Evolutionary conservation across 192 early-diverging fungal genomes (phyloP), one percentile per base, ranked within the genome.

Genomic region (Obelidium mucronatum): DNA sequence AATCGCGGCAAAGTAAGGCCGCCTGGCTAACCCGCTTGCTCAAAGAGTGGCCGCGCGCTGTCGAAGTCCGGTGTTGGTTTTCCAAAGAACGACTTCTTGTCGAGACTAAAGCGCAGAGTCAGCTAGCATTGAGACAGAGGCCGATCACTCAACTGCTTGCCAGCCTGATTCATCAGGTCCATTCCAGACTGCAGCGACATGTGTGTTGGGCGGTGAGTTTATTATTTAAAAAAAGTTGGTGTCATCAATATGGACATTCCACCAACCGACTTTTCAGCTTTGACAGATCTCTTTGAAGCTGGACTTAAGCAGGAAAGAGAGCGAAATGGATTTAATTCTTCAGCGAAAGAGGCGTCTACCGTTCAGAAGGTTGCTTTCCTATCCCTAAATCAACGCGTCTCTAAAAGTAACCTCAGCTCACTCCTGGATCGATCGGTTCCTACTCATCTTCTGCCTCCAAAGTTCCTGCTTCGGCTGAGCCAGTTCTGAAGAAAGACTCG

Each of bases 11-110:
- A n/a, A n/a, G n/a, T n/a, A n/a, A n/a, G n/a, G n/a, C n/a, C n/a
- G n/a, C n/a, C n/a, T n/a, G n/a, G n/a, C n/a, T n/a, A 93, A 92
- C 93, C n/a, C 75, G 93, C 93, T 75, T 85, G 85, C 73, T 93
- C 91, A 61, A 90, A 94, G 74, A 82, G 82, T 53, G 89, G 85
- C 15, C 84, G 88, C 42, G 92, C 92, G 37, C 87, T 76, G 75
- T 94, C 93, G 91, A 89, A 93, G 74, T 94, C 93, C 37, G 93
- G 93, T 48, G 91, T 93, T 67, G 84, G 80, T 80, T 85, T 81
- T 85, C 92, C 70, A 79, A 82, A 39, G 87, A 80, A 74, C 83
- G 89, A 61, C 63, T 48, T 55, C 54, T 31, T 78, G 35, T 75
- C 40, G 31, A 75, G 31, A 34, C 73, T 75, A 26, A 33, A 2